phyloP scores from a whole-genome alignment of 768 basidiomycete species.

The Agaricus blazei region DNA sequence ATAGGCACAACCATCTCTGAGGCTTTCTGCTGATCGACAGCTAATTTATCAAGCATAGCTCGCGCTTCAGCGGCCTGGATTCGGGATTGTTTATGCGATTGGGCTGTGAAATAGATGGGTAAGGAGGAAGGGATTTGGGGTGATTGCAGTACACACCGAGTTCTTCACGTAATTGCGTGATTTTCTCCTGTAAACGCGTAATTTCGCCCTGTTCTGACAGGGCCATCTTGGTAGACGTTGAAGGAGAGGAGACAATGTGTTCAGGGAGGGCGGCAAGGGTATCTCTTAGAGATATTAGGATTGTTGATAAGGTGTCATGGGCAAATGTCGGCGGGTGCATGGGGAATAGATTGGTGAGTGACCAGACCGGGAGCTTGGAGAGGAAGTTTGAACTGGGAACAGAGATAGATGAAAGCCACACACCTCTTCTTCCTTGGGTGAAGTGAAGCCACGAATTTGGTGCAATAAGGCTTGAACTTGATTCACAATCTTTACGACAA shows the following conservation, averaged over 20 bases:
- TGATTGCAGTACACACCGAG: conserved; percentile 39
- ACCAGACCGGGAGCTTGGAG: conserved; percentile 38
- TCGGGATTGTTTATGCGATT: conserved; percentile 41
- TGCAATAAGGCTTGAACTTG: conserved; percentile 55
- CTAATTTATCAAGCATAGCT: conserved; percentile 50
- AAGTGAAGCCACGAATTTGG: conserved; percentile 33
- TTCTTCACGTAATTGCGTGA: conserved; percentile 49
- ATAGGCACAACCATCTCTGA: conserved; percentile 41
- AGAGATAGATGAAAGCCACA: conserved; percentile 10
- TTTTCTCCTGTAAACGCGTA: conserved; percentile 42
- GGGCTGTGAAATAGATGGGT: conserved; percentile 26
- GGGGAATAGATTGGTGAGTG: conserved; percentile 48
- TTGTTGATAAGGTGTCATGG: conserved; percentile 38
- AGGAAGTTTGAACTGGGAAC: conserved; percentile 7
- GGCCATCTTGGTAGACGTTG: conserved; percentile 10
- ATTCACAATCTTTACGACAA: conserved; percentile 61
- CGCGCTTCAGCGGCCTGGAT: conserved; percentile 40
- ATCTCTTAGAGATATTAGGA: conserved; percentile 38
- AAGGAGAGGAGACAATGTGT: conserved; percentile 16
- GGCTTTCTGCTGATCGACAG: conserved; percentile 36
- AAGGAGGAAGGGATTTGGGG: neutral
- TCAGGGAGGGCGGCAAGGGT: conserved; percentile 25
- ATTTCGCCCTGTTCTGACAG: conserved; percentile 35
- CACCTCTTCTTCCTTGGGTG: conserved; percentile 47
- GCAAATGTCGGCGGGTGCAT: conserved; percentile 45